Conservation (phyloP, 768 basidiomycete species). For the Paxillus involutus region DNA sequence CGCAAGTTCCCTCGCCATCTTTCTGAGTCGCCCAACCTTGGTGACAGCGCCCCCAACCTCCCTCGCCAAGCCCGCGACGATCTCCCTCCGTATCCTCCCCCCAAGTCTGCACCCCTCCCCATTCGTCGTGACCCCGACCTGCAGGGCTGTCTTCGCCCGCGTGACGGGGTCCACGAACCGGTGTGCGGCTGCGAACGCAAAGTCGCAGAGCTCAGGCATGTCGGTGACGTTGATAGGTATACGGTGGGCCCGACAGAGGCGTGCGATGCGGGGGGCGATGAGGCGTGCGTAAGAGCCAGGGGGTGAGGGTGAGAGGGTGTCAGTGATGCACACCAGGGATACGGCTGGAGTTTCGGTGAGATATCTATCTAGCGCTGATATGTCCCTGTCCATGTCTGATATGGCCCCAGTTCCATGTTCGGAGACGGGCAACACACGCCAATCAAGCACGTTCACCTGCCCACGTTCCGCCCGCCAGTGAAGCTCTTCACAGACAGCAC, state of each 20-base stretch:
- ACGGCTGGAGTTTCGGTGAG: constrained; percentile 34
- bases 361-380: constrained; percentile 47
- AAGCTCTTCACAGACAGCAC: constrained; percentile 67
- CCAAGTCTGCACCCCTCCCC: constrained; percentile 88
- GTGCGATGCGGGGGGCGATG: constrained; percentile 61
- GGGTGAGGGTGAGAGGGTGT: constrained; percentile 60
- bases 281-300: constrained; percentile 22
- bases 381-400: constrained; percentile 32
- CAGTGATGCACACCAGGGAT: constrained; percentile 77
- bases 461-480: constrained; percentile 55
- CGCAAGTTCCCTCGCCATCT: constrained; percentile 41
- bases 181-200: constrained; percentile 83
- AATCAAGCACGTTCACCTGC: constrained; percentile 61
- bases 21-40: constrained; percentile 70
- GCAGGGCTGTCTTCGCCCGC: constrained; percentile 51
- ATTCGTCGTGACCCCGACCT: constrained; percentile 87
- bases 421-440: constrained; percentile 25
- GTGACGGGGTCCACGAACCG: constrained; percentile 62
- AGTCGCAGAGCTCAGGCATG: constrained; percentile 84
- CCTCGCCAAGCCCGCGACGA: constrained; percentile 70
- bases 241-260: constrained; percentile 51
- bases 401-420: not conserved
- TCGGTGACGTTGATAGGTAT: constrained; percentile 89
- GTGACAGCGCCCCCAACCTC: constrained; percentile 74
- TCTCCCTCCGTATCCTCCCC: constrained; percentile 76